phyloP scores from a whole-genome alignment of 176 grass and related monocot species.

The Raddia distichophylla region DNA sequence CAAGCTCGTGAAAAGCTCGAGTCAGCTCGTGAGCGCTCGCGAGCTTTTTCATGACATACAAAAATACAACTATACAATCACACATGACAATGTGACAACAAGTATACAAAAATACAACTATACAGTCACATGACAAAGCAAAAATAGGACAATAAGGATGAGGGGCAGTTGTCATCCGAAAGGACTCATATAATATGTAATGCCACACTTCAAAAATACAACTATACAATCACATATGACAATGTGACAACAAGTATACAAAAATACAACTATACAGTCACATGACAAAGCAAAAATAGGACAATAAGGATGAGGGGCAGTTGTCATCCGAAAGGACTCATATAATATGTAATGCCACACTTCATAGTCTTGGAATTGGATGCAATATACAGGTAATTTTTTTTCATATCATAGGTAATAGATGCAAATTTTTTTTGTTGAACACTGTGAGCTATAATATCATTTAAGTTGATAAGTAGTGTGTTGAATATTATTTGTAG shows the following conservation, averaged over 20 bases:
- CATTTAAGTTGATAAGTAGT: constrained; percentile 27
- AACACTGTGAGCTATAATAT: background rate
- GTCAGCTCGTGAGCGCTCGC: no score
- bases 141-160: constrained; percentile 67
- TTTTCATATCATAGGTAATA: constrained; percentile 17
- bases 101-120: no score
- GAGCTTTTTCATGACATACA: no score
- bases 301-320: constrained; percentile 69
- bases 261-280: no score
- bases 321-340: constrained; percentile 60
- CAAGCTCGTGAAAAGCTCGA: no score
- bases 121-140: no score
- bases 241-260: no score
- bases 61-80: no score
- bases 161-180: constrained; percentile 67
- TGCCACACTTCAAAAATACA: constrained; percentile 85
- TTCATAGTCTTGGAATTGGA: constrained; percentile 72
- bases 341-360: constrained; percentile 79
- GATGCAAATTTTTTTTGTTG: constrained; percentile 16
- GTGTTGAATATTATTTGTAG: constrained; percentile 47
- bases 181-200: constrained; percentile 70
- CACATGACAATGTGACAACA: no score
- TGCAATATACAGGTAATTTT: constrained; percentile 73
- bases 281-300: no score
- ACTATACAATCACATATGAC: no score